Evolutionary conservation across 2,329 filamentous ascomycete species (phyloP), one percentile per base, ranked within the genome.

Genomic region (Hymenoscyphus fraxineus): DNA sequence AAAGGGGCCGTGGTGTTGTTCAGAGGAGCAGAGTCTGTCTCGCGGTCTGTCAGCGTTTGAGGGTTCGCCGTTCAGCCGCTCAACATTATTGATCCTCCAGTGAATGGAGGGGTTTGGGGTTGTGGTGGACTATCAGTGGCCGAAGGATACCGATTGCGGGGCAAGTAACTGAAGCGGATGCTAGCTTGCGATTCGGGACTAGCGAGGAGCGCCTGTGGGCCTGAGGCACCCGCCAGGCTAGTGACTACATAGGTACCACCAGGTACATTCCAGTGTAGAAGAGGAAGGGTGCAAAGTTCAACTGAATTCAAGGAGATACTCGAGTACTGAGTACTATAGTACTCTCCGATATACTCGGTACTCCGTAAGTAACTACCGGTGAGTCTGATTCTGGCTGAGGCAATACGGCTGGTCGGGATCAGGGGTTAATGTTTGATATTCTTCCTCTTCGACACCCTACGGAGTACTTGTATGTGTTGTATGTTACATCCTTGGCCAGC

Each of bases 91-190:
- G 47, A 54, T 51, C 44, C 44, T 54, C 47, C 47, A 51, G 44
- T 51, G n/a, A 51, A 51, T 27, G 19, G 19, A n/a, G 47, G 9
- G 10, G 47, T 54, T 12, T 13, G 22, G 47, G 22, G 47, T 22
- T 54, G 47, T 54, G 47, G 19, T 22, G 44, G 19, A 22, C n/a
- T 51, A 54, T 27, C 47, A 54, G 47, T 54, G 47, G 47, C 47
- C 19, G 47, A 54, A 54, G 47, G 47, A 54, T 54, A 19, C 19
- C 13, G 47, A 54, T 54, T 51, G 47, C 47, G 47, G 47, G 47
- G 47, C 47, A 54, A 27, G 47, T 22, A 54, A 19, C 47, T 54
- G 47, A 54, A n/a, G 44, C 19, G 44, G 44, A 44, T 44, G 15
- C 15, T 22, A 22, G 47, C 47, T 54, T 54, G 47, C 19, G 47